Evolutionary conservation across 179 eudicot genomes (phyloP), one percentile per base, ranked within the genome.

Genomic region (Silene noctiflora): DNA sequence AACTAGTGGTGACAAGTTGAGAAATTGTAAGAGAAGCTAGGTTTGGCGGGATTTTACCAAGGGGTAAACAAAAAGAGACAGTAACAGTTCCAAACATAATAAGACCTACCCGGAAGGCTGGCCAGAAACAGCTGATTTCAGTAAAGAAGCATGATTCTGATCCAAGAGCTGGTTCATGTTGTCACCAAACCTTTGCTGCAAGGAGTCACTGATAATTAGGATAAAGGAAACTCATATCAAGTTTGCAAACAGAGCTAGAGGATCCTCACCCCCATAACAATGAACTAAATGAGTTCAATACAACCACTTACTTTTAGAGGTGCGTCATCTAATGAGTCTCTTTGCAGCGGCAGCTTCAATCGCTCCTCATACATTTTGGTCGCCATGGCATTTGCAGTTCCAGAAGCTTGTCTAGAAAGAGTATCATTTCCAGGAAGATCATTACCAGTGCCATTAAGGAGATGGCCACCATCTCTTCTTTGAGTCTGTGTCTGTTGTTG

Each of bases 361-460:
- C 90, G 84, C 63, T 93, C 98, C 87, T 93, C 98, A 4, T 96
- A 91, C 96, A 96, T 93, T 80, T 95, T 95, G 53, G 97, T 83
- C 14, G 98, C 99, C 84, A 95, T 78, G 65, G 90, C 91, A 88
- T 85, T 95, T 9, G 95, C 98, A 70, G 91, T 86, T 22, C 87
- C 93, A 48, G 92, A 76, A 81, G 89, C 89, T 75, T 88, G 97
- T 62, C 94, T 80, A 84, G 86, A 81, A 73, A 88, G 88, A 81
- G 95, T 76, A 44, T 93, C 99, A 77, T 80, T 91, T 55, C 90
- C 90, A 44, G 80, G 83, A 80, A 85, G 86, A 56, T 93, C 96
- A 83, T 90, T 95, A n/a, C 92, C 75, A 19, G 84, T 63, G 14
- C 97, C 98, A 76, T 95, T 93, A 19, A 90, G 76, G 8, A 87